These are phyloP conservation scores for Boletus pseudopeckii DNA, from an alignment of 768 basidiomycete species.

Conservation along the genomic window DNA sequence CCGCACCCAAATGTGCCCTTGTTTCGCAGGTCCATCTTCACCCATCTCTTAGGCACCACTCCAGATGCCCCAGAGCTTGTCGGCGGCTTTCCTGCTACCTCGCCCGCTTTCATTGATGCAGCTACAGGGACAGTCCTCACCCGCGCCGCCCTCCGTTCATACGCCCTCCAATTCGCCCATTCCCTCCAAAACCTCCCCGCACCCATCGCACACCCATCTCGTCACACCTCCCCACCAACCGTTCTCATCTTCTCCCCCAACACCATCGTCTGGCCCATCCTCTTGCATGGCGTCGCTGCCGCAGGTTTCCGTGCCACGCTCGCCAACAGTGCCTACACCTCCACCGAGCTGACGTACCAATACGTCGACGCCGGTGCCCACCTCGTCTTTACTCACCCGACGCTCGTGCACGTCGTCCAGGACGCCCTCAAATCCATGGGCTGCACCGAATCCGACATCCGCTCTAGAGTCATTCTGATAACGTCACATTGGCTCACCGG, in stretches of 20 bases:
- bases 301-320: conserved; percentile 68
- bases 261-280: conserved; percentile 52
- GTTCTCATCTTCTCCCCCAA: conserved; percentile 70
- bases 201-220: conserved; percentile 46
- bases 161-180: conserved; percentile 54
- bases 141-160: conserved; percentile 48
- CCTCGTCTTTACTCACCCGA: conserved; percentile 63
- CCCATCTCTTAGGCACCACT: conserved; percentile 24
- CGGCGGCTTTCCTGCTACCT: conserved; percentile 41
- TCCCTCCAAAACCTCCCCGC: conserved; percentile 49
- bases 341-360: conserved; percentile 68
- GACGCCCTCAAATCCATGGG: conserved; percentile 55
- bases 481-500: conserved; percentile 44
- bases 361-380: conserved; percentile 63
- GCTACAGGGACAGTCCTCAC: conserved; percentile 53
- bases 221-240: conserved; percentile 40
- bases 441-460: conserved; percentile 44
- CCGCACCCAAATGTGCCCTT: conserved; percentile 20
- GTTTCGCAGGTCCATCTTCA: conserved; percentile 30
- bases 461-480: conserved; percentile 55
- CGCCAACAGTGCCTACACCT: conserved; percentile 69
- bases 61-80: conserved; percentile 26
- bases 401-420: conserved; percentile 50
- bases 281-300: conserved; percentile 47
- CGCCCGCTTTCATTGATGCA: conserved; percentile 66